Evolutionary conservation across 2,329 filamentous ascomycete species (phyloP).

Genomic region (Penicillium sp.): DNA sequence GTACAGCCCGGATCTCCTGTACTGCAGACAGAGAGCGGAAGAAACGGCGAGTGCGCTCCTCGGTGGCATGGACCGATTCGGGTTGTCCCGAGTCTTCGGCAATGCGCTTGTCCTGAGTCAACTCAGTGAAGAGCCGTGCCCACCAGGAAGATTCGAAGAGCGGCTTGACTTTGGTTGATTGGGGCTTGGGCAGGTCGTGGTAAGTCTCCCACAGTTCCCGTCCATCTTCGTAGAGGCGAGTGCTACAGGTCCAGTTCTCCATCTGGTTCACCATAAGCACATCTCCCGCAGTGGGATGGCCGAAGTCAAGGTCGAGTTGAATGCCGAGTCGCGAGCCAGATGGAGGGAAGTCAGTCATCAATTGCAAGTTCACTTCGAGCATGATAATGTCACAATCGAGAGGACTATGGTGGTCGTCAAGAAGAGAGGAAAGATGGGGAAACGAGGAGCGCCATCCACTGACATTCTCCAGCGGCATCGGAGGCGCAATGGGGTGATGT

Average conservation of each 20-base stretch:
- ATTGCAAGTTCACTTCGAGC: constrained; percentile 41
- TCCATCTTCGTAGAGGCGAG: constrained; percentile 41
- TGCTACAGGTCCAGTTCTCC: constrained; percentile 43
- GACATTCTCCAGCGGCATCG: constrained; percentile 39
- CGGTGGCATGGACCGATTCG: constrained; percentile 29
- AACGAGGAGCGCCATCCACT: constrained; percentile 40
- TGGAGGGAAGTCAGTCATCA: constrained; percentile 44
- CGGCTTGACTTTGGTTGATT: constrained; percentile 40
- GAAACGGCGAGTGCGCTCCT: constrained; percentile 34
- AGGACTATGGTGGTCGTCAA: constrained; percentile 32
- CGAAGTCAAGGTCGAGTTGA: constrained; percentile 41
- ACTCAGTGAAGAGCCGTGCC: constrained; percentile 41
- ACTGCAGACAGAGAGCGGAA: constrained; percentile 43
- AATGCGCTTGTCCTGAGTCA: constrained; percentile 39
- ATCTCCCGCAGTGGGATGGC: constrained; percentile 31
- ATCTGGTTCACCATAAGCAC: constrained; percentile 32
- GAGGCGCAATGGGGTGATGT: constrained; percentile 32
- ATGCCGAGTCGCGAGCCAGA: constrained; percentile 41
- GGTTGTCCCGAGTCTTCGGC: constrained; percentile 36
- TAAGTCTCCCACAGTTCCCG: constrained; percentile 29
- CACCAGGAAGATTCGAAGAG: constrained; percentile 46
- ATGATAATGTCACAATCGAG: constrained; percentile 43
- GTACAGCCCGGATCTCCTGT: constrained; percentile 43
- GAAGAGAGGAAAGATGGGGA: constrained; percentile 37
- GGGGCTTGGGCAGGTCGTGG: constrained; percentile 33